Conservation (phyloP, 306 rosid species). For the Rosa persica region DNA sequence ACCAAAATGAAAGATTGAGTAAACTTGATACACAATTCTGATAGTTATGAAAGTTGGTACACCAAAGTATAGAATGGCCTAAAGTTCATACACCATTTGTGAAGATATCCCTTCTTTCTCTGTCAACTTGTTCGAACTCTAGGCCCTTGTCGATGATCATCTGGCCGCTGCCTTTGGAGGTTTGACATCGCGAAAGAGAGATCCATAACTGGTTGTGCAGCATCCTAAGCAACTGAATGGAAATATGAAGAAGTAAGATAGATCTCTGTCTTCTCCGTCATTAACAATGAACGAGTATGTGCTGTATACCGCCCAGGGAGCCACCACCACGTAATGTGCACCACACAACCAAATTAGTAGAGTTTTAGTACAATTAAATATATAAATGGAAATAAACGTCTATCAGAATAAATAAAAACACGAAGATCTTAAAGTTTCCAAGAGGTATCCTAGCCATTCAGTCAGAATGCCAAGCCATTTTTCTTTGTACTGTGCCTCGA, state of each 20-base stretch:
- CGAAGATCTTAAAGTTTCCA: conserved; percentile 46
- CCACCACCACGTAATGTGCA: conserved; percentile 53
- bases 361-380: not conserved
- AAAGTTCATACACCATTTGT: too few species aligned
- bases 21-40: too few species aligned
- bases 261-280: conserved; percentile 32
- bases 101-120: too few species aligned
- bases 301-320: conserved; percentile 54
- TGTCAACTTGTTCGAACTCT: conserved; percentile 72
- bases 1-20: too few species aligned
- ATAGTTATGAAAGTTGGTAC: too few species aligned
- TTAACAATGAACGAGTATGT: conserved; percentile 34
- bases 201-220: conserved; percentile 67
- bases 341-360: not conserved
- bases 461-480: conserved; percentile 55
- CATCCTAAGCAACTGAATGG: conserved; percentile 46
- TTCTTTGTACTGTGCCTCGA: not conserved
- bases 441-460: conserved; percentile 59
- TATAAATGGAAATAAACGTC: not conserved
- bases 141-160: conserved; percentile 58
- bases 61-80: too few species aligned
- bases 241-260: conserved; percentile 41
- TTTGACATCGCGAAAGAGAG: conserved; percentile 49
- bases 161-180: conserved; percentile 46
- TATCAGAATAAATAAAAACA: not conserved